Evolutionary conservation across 2,329 filamentous ascomycete species (phyloP).

Genomic region (Neopestalotiopsis sp.): DNA sequence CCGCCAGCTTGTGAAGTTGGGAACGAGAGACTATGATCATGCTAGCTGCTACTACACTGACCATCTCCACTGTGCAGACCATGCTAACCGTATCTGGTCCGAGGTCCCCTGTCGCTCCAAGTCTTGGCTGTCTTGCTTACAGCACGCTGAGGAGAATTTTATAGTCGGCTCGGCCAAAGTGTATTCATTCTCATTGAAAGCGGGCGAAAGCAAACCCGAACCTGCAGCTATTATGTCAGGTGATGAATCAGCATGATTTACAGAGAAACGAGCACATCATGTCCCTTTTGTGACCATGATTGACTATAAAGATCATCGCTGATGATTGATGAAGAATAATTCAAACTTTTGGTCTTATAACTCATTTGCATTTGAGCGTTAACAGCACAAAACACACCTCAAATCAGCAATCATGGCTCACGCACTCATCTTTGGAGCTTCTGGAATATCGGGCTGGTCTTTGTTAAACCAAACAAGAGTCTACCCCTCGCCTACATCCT

Average conservation of each 20-base stretch:
- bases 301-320: neutral
- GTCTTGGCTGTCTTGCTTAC: too few relatives aligned
- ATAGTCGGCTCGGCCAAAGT: too few relatives aligned
- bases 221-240: neutral
- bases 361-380: too few relatives aligned
- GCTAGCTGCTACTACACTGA: too few relatives aligned
- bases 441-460: neutral
- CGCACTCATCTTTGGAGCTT: conserved; percentile 4
- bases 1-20: neutral
- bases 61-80: too few relatives aligned
- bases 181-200: too few relatives aligned
- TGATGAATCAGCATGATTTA: neutral
- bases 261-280: neutral
- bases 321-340: neutral
- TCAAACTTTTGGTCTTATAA: neutral
- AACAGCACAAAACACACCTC: too few relatives aligned
- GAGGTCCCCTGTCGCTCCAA: too few relatives aligned
- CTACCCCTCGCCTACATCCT: neutral
- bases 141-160: too few relatives aligned
- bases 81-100: too few relatives aligned
- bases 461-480: neutral
- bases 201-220: neutral
- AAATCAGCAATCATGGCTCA: neutral
- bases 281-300: neutral
- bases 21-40: too few relatives aligned